Conservation (phyloP, 2,329 filamentous ascomycete species). For the Fusarium sulawesiense region DNA sequence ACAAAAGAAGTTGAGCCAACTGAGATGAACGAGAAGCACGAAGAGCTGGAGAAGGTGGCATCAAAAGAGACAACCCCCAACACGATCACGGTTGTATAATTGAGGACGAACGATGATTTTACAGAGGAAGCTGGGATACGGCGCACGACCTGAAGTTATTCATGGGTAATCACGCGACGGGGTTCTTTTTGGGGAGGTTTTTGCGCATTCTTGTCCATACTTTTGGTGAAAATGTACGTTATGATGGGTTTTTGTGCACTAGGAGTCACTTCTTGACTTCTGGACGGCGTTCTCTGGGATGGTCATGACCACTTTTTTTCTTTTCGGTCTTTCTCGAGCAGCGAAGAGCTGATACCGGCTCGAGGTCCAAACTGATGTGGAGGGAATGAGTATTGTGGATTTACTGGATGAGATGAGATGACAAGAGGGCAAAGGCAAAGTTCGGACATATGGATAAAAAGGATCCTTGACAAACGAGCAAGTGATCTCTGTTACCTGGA, state of each 20-base stretch:
- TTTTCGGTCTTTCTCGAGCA: slow-evolving; percentile 29
- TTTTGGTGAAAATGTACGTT: slow-evolving; percentile 44
- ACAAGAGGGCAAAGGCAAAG: slow-evolving; percentile 5
- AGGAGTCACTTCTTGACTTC: slow-evolving; percentile 9
- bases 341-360: slow-evolving; percentile 40
- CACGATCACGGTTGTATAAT: slow-evolving; percentile 46
- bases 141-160: slow-evolving; percentile 38
- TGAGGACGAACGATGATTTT: slow-evolving; percentile 37
- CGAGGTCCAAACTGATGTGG: slow-evolving; percentile 28
- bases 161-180: slow-evolving; percentile 30
- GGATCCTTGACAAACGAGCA: slow-evolving; percentile 27
- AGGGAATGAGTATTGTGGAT: slow-evolving; percentile 32
- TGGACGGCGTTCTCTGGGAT: slow-evolving; percentile 41
- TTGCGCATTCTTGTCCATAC: slow-evolving; percentile 46
- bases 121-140: slow-evolving; percentile 39
- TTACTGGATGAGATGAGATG: slow-evolving; percentile 31
- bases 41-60: slow-evolving; percentile 38
- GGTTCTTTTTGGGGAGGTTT: slow-evolving; percentile 30
- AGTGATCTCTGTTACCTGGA: slow-evolving; percentile 39
- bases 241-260: slow-evolving; percentile 37
- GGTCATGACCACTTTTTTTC: slow-evolving; percentile 34
- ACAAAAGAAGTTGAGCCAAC: slow-evolving; percentile 39
- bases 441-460: slow-evolving; percentile 33
- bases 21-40: slow-evolving; percentile 42
- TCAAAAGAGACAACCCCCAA: slow-evolving; percentile 43